These are phyloP conservation scores for Phytophthora multivora DNA, from an alignment of 352 stramenopile genomes.

Conservation along the genomic window DNA sequence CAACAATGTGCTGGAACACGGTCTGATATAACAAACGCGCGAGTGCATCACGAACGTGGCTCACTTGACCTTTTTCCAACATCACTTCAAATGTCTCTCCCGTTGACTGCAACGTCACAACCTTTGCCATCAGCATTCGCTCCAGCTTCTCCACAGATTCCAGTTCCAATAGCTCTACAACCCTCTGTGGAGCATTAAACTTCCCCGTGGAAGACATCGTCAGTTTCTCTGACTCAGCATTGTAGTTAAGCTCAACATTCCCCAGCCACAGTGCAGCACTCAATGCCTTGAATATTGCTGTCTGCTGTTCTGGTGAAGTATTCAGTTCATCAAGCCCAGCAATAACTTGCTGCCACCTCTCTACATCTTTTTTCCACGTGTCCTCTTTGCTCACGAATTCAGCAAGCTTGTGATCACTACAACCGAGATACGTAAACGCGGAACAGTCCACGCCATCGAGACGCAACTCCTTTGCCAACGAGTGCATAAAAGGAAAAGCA, in stretches of 20 bases:
- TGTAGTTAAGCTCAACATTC: slow-evolving; percentile 59
- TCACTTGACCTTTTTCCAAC: slow-evolving; percentile 52
- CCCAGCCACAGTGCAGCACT: slow-evolving; percentile 77
- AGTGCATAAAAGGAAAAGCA: slow-evolving; percentile 35
- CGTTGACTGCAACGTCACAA: slow-evolving; percentile 48
- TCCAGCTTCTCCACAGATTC: slow-evolving; percentile 32
- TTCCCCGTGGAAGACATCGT: slow-evolving; percentile 27
- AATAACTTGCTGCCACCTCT: slow-evolving; percentile 69
- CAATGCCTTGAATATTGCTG: slow-evolving; percentile 62
- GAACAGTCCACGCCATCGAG: slow-evolving; percentile 42
- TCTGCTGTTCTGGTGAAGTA: slow-evolving; percentile 43
- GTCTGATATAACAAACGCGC: slow-evolving; percentile 63
- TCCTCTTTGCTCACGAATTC: slow-evolving; percentile 35
- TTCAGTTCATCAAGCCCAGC: slow-evolving; percentile 50
- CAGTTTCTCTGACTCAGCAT: slow-evolving; percentile 21
- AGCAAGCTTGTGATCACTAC: slow-evolving; percentile 39
- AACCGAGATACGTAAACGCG: slow-evolving; percentile 58
- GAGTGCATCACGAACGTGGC: slow-evolving; percentile 56
- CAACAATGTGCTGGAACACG: slow-evolving; percentile 52
- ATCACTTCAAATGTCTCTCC: slow-evolving; percentile 59
- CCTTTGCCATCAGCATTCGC: slow-evolving; percentile 55
- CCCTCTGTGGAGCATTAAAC: slow-evolving; percentile 18
- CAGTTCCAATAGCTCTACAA: slow-evolving; percentile 45
- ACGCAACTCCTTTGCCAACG: slow-evolving; percentile 45
- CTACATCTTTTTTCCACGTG: slow-evolving; percentile 60